Evolutionary conservation across 495 filamentous ascomycete genomes (phyloP).

Genomic region (Corynascus novoguineensis): DNA sequence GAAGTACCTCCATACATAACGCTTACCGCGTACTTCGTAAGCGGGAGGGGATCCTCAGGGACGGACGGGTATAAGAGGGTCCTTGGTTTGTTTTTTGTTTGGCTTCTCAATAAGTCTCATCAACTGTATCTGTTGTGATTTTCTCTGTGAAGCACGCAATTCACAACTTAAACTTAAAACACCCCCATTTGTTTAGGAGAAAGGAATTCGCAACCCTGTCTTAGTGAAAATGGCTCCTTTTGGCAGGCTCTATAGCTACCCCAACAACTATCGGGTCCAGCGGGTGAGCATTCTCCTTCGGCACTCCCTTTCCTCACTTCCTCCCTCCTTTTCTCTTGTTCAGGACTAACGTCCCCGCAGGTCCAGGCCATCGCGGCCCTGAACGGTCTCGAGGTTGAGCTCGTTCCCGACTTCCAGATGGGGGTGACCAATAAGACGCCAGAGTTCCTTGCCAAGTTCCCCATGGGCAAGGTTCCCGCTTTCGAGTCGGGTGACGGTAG

Average conservation of each 20-base stretch:
- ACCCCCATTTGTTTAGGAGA: no score
- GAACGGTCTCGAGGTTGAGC: constrained; percentile 44
- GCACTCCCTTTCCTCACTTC: background rate
- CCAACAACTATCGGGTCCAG: constrained; percentile 43
- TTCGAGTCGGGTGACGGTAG: constrained; percentile 50
- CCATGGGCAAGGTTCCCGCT: constrained; percentile 54
- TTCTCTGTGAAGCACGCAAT: constrained; percentile 4
- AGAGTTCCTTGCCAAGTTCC: constrained; percentile 56
- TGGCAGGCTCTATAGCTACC: constrained; percentile 48
- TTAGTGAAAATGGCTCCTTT: constrained; percentile 44
- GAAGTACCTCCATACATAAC: no score
- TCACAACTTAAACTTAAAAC: no score
- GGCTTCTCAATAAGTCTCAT: no score
- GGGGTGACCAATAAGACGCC: constrained; percentile 44
- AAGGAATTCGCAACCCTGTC: background rate
- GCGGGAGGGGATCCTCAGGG: no score
- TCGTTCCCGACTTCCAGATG: constrained; percentile 37
- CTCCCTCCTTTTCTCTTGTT: no score
- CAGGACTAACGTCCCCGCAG: constrained; percentile 29
- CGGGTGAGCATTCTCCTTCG: constrained; percentile 35
- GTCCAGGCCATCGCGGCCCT: constrained; percentile 48
- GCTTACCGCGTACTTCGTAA: no score
- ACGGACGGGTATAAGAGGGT: no score
- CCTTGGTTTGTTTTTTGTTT: no score
- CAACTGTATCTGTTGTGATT: background rate